Conservation (phyloP, 176 grass and related monocot species). For the Alopecurus myosuroides region DNA sequence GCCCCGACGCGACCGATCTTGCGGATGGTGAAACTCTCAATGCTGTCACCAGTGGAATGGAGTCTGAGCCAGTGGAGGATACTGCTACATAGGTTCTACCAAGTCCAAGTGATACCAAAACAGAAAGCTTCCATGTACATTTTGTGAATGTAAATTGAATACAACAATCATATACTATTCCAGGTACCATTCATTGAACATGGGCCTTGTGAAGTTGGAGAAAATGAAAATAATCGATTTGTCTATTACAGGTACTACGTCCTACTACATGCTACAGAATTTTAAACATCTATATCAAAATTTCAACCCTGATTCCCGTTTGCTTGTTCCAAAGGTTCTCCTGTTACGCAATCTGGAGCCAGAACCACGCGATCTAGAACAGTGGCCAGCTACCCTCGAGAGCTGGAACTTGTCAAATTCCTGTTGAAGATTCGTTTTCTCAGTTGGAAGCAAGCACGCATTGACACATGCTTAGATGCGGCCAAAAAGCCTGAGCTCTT, state of each 20-base stretch:
- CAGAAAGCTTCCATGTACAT: slow-evolving; percentile 4
- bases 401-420: slow-evolving; percentile 1
- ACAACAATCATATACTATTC: background rate
- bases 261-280: background rate
- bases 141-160: slow-evolving; percentile 16
- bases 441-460: no score
- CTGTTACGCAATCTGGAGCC: background rate
- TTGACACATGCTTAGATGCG: no score
- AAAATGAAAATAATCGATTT: background rate
- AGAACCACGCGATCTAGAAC: background rate
- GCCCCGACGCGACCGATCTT: background rate
- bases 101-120: background rate
- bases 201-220: background rate
- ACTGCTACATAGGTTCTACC: background rate
- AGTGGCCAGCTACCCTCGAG: background rate
- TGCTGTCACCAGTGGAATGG: background rate
- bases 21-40: slow-evolving; percentile 3
- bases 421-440: slow-evolving; percentile 15
- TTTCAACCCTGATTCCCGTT: background rate
- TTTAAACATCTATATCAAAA: background rate
- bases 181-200: background rate
- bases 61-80: background rate
- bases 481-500: no score
- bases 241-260: background rate
- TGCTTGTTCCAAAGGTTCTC: background rate